Evolutionary conservation across 2,329 filamentous ascomycete genomes (phyloP).

Genomic region (Chaetomiaceae sp.): DNA sequence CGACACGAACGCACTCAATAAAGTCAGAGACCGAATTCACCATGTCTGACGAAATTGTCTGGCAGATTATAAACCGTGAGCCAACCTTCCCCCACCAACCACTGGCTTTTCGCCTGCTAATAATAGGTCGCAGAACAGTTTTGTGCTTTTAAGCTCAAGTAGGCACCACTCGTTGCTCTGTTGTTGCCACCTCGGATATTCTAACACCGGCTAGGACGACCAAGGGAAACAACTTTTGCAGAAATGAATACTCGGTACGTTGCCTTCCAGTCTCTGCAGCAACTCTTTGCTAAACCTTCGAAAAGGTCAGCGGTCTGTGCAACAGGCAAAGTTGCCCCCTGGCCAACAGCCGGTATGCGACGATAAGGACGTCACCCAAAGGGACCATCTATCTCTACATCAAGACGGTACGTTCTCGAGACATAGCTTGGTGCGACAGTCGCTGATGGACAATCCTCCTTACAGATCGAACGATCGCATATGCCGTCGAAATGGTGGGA

Average conservation of each 20-base stretch:
- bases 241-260: constrained; percentile 75
- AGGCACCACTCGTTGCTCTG: constrained; percentile 31
- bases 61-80: constrained; percentile 81
- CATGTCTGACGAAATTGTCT: constrained; percentile 97
- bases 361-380: constrained; percentile 72
- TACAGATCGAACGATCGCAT: constrained; percentile 70
- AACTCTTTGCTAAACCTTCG: background rate
- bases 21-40: constrained; percentile 23
- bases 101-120: constrained; percentile 50
- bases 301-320: constrained; percentile 38
- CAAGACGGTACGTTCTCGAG: constrained; percentile 59
- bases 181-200: background rate
- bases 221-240: constrained; percentile 88
- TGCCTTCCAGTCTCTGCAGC: background rate
- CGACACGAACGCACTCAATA: background rate
- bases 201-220: constrained; percentile 40
- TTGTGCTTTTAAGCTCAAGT: constrained; percentile 93
- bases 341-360: constrained; percentile 89
- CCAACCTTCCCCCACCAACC: background rate
- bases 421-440: background rate
- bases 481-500: constrained; percentile 93
- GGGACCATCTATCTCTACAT: constrained; percentile 91
- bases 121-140: constrained; percentile 48
- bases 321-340: constrained; percentile 78
- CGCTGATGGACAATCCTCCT: background rate